phyloP scores from a whole-genome alignment of 1,139 yeast genomes.

The Nakaseomyces uthaithaninus region DNA sequence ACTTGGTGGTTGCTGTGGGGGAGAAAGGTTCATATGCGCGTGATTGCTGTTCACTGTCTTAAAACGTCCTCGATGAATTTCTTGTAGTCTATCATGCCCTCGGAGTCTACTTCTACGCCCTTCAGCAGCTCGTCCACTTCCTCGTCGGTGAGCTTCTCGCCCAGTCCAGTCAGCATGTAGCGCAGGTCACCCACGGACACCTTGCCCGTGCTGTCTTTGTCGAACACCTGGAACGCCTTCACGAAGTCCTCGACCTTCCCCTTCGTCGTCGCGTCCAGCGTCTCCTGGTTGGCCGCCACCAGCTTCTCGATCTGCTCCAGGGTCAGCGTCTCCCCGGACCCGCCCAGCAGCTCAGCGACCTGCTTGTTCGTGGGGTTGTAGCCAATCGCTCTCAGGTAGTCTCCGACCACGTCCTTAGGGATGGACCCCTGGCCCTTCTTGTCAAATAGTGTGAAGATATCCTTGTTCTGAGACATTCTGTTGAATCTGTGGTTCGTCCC shows the following conservation, averaged over 20 bases:
- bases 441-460: conserved; percentile 95
- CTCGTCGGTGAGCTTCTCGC: conserved; percentile 79
- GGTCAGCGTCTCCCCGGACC: conserved; percentile 15
- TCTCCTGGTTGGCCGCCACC: conserved; percentile 22
- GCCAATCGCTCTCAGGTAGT: conserved; percentile 90
- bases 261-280: conserved; percentile 28
- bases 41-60: conserved; percentile 50
- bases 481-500: neutral
- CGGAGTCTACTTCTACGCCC: conserved; percentile 89
- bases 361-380: conserved; percentile 76
- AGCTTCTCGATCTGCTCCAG: conserved; percentile 23
- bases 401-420: conserved; percentile 83
- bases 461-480: conserved; percentile 48
- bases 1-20: too few relatives aligned
- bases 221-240: conserved; percentile 96
- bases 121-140: conserved; percentile 95
- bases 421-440: conserved; percentile 93
- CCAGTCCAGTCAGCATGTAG: conserved; percentile 86
- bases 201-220: conserved; percentile 89
- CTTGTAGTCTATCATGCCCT: conserved; percentile 90
- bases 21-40: too few relatives aligned
- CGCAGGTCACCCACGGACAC: conserved; percentile 96
- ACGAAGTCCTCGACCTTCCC: conserved; percentile 68
- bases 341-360: conserved; percentile 21
- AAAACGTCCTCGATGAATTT: conserved; percentile 89